Conservation (phyloP, 495 filamentous ascomycete species). For the Penicillium simplicissimum region DNA sequence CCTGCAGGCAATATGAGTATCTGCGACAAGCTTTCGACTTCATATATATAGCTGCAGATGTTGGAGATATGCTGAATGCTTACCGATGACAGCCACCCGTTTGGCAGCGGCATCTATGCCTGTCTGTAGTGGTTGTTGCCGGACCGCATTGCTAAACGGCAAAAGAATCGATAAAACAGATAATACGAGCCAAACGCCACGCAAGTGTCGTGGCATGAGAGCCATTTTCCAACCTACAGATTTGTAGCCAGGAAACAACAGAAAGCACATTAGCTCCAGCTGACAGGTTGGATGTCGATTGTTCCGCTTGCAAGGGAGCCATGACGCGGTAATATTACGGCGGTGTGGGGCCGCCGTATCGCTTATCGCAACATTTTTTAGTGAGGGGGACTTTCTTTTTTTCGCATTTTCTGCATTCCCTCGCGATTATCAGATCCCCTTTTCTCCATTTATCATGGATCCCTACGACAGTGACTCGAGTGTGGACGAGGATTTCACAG, state of each 20-base stretch:
- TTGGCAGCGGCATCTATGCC: constrained; percentile 29
- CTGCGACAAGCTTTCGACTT: not conserved
- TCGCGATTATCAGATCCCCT: not conserved
- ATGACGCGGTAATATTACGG: constrained; percentile 16
- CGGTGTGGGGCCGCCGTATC: constrained; percentile 24
- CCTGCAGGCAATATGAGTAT: constrained; percentile 52
- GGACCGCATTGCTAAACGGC: constrained; percentile 25
- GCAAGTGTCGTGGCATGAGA: not conserved
- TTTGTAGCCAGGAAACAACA: not conserved
- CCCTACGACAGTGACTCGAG: constrained; percentile 78
- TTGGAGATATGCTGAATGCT: constrained; percentile 4
- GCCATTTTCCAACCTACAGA: not conserved
- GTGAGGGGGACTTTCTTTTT: constrained; percentile 22
- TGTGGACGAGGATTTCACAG: constrained; percentile 67
- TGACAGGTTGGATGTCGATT: constrained; percentile 1
- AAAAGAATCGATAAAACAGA: constrained; percentile 19
- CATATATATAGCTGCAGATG: not conserved
- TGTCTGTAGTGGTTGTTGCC: constrained; percentile 23
- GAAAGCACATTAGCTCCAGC: not conserved
- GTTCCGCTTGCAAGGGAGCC: not conserved
- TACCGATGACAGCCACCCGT: constrained; percentile 52
- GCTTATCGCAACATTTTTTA: constrained; percentile 35
- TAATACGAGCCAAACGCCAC: constrained; percentile 6
- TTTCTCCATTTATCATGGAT: constrained; percentile 58
- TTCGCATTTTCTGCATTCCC: constrained; percentile 11